phyloP scores from a whole-genome alignment of 2,329 filamentous ascomycete genomes.

The Trichoderma oligosporum region DNA sequence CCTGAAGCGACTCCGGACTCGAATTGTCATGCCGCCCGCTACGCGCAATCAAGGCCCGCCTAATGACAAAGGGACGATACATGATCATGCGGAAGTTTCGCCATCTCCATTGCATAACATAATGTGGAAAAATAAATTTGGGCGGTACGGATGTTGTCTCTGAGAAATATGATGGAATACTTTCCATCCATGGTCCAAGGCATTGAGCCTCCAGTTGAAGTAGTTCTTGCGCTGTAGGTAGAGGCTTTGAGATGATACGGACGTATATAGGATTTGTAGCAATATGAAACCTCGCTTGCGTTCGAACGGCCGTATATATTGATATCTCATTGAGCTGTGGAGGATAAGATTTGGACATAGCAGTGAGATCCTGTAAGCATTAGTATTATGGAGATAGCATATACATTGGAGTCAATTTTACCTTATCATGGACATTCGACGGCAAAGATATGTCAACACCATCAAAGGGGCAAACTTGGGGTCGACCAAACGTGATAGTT shows the following conservation, averaged over 20 bases:
- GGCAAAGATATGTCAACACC: conserved; percentile 43
- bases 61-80: conserved; percentile 45
- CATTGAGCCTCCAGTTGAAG: conserved; percentile 38
- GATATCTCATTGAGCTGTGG: conserved; percentile 38
- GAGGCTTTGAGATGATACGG: conserved; percentile 42
- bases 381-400: not conserved
- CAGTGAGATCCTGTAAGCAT: conserved; percentile 30
- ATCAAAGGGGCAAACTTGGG: conserved; percentile 39
- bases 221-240: conserved; percentile 40
- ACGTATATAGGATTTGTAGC: conserved; percentile 44
- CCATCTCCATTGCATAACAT: conserved; percentile 42
- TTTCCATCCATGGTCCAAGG: conserved; percentile 37
- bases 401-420: conserved; percentile 15
- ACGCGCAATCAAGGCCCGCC: conserved; percentile 29
- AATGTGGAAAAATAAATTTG: conserved; percentile 39
- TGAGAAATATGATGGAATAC: conserved; percentile 37
- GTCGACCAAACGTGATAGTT: conserved; percentile 46
- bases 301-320: conserved; percentile 41
- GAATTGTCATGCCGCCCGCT: conserved; percentile 22
- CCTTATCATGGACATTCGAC: conserved; percentile 43
- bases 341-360: conserved; percentile 33
- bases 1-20: conserved; percentile 22
- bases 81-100: conserved; percentile 47
- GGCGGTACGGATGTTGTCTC: conserved; percentile 32
- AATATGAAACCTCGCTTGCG: conserved; percentile 44